These are phyloP conservation scores for Colletotrichum sp. DNA, from an alignment of 2,329 filamentous ascomycete species.

Conservation along the genomic window DNA sequence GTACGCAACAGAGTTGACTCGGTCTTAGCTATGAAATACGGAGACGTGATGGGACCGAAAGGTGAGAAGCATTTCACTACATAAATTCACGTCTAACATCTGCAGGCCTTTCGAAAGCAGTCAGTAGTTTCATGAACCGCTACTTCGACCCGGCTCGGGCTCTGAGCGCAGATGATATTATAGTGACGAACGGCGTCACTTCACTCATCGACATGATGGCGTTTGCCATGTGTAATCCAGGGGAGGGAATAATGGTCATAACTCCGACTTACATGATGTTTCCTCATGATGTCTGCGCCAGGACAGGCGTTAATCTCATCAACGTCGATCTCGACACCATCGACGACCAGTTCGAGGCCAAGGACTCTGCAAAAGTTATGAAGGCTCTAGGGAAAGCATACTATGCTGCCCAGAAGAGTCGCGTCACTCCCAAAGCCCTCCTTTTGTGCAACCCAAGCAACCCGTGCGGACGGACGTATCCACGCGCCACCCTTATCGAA, in stretches of 20 bases:
- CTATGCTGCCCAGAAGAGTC: background rate
- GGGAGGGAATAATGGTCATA: background rate
- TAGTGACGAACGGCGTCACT: background rate
- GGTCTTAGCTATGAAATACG: background rate
- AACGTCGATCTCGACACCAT: background rate
- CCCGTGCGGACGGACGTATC: background rate
- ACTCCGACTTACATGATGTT: slow-evolving; percentile 7
- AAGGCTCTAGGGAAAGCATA: background rate
- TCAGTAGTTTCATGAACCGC: background rate
- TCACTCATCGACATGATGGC: background rate
- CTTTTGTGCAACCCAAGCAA: slow-evolving; percentile 8
- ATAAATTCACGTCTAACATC: too few species aligned
- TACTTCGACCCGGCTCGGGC: background rate
- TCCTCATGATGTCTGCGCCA: background rate
- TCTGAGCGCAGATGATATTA: background rate
- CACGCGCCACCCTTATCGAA: background rate
- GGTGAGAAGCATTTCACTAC: background rate
- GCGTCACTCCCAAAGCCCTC: background rate
- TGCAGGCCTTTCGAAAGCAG: background rate
- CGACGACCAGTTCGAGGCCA: background rate
- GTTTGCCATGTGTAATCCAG: background rate
- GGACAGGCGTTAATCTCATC: background rate
- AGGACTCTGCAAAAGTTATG: background rate
- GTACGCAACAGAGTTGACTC: background rate
- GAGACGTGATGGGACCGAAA: background rate